phyloP scores from a whole-genome alignment of 139 green algal species.

The Chlorokybus atmophyticus region DNA sequence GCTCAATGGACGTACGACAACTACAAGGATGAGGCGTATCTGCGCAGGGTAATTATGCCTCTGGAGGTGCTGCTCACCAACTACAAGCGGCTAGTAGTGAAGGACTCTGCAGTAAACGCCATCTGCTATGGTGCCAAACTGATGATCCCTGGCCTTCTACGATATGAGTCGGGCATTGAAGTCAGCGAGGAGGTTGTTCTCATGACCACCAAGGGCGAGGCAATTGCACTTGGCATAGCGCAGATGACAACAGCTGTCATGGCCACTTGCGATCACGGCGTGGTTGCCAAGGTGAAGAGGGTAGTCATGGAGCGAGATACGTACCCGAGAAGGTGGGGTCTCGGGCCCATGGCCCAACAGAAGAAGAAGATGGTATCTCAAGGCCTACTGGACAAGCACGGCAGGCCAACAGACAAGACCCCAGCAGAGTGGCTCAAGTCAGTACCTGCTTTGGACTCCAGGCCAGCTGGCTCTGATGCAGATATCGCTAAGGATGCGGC shows the following conservation, averaged over 20 bases:
- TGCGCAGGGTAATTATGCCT: conserved; percentile 84
- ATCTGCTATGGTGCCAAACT: conserved; percentile 99
- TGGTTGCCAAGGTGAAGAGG: conserved; percentile 90
- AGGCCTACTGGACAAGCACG: conserved; percentile 93
- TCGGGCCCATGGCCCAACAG: conserved; percentile 79
- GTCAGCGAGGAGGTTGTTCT: conserved; percentile 84
- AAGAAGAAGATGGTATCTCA: conserved; percentile 97
- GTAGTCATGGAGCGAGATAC: conserved; percentile 99
- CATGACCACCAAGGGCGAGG: conserved; percentile 99
- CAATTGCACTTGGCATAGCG: conserved; percentile 82
- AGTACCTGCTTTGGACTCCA: conserved; percentile 38
- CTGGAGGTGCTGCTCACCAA: conserved; percentile 86
- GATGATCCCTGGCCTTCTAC: conserved; percentile 89
- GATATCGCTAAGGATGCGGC: background rate
- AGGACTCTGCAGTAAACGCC: conserved; percentile 95
- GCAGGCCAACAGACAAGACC: conserved; percentile 83
- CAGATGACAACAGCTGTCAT: conserved; percentile 94
- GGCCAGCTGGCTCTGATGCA: background rate
- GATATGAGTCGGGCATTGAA: conserved; percentile 32
- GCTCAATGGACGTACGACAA: conserved; percentile 89
- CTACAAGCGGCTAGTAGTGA: conserved; percentile 94
- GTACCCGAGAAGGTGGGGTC: conserved; percentile 88
- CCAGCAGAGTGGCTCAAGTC: conserved; percentile 77
- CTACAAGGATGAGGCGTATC: conserved; percentile 80
- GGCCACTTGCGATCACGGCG: conserved; percentile 85